Base-by-base conservation (phyloP, 768 basidiomycete species). In the Leucogyrophana mollusca region DNA sequence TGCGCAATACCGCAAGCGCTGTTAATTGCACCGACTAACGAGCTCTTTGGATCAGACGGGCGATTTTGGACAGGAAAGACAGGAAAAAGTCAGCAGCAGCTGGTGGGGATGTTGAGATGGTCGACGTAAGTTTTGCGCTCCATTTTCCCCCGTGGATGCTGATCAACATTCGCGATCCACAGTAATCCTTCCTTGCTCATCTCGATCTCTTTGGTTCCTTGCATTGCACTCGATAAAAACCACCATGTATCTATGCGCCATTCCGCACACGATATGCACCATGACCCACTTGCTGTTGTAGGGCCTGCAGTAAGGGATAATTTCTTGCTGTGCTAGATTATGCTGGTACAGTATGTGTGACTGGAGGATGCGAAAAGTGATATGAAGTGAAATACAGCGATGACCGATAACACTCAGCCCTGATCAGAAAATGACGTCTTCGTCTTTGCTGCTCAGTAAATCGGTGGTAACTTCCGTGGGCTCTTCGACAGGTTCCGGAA, bases 371-470 rank as follows among this genome's bases (percentile, higher is more conserved):
- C 18, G 39, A n/a, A 18, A 23, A 41, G 33, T 9, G 25, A 16
- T 43, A 40, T 41, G 3, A 50, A 49, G 45, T 52, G 49, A 46
- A 56, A 41, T 23, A 27, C 17, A 40, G 8, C 6, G 25, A 41
- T 36, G 39, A 34, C 43, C 37, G 44, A 38, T 54, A 13, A 30
- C 6, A 51, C 23, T 35, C 41, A 51, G 40, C 50, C 44, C 36
- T 39, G 33, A 13, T 77, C 65, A 96, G 73, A 97, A 97, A 65
- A 97, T 96, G 40, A 97, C 82, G 69, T 97, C 94, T 45, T 80
- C 82, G 60, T 97, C 94, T 64, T 92, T 95, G 54, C 81, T 87
- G 55, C 81, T 85, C 47, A 97, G 71, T 56, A 97, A 72, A 66
- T 95, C 79, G 36, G 13, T n/a, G 1, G 37, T 40, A 11, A 41